Percentiles rank a stretch among this genome's conserved stretches.
phyloP scores from a whole-genome alignment of 2,329 filamentous ascomycete species.

The Fusarium sp. region DNA sequence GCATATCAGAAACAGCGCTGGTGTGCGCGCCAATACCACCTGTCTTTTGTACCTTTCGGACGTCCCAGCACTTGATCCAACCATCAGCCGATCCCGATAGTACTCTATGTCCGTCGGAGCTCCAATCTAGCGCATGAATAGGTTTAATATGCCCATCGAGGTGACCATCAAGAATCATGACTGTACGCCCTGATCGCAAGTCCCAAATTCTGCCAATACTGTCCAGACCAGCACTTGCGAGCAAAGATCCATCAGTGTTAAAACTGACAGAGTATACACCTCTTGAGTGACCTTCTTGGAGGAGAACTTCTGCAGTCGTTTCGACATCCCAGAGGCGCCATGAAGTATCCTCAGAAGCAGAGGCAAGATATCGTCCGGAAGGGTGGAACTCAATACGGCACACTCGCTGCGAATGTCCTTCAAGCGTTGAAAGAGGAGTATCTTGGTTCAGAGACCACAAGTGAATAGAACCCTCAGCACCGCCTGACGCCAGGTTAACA shows the following conservation, averaged over 20 bases:
- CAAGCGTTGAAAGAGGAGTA: constrained; percentile 83
- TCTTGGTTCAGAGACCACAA: constrained; percentile 91
- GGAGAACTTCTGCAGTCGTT: constrained; percentile 82
- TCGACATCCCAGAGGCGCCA: constrained; percentile 97
- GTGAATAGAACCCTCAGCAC: constrained; percentile 86
- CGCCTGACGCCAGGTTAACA: constrained; percentile 90
- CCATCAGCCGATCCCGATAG: constrained; percentile 93
- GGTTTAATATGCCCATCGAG: constrained; percentile 85
- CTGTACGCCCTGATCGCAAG: constrained; percentile 87
- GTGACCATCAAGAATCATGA: constrained; percentile 94
- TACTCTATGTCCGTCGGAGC: constrained; percentile 88
- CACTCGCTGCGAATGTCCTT: constrained; percentile 87
- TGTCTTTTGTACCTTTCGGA: constrained; percentile 85
- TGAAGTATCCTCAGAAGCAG: constrained; percentile 94
- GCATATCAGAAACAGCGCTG: constrained; percentile 89
- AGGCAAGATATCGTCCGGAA: constrained; percentile 88
- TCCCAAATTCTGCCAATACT: constrained; percentile 98
- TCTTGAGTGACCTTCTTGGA: constrained; percentile 94
- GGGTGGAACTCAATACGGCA: constrained; percentile 96
- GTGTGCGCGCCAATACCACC: constrained; percentile 91
- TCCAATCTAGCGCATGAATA: constrained; percentile 94
- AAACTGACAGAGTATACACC: constrained; percentile 93
- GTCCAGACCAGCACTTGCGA: constrained; percentile 93
- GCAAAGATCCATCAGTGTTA: constrained; percentile 88
- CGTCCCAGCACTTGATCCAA: constrained; percentile 98